These are phyloP conservation scores for Blastobotrys parvus DNA, from an alignment of 805 yeast genomes.

Conservation along the genomic window DNA sequence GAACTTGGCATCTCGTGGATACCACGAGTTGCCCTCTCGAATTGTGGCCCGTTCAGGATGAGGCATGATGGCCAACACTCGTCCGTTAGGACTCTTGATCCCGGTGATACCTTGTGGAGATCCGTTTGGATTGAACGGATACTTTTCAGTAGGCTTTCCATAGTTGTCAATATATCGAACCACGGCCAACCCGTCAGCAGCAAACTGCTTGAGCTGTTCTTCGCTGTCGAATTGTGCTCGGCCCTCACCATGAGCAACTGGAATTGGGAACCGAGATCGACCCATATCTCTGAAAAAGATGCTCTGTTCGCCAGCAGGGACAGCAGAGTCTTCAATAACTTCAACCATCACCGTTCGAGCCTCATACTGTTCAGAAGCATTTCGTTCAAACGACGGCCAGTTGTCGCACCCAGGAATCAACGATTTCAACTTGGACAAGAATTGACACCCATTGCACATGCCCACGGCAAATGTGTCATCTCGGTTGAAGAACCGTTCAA, in stretches of 20 bases:
- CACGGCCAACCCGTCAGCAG: slow-evolving; percentile 42
- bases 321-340: slow-evolving; percentile 44
- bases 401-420: slow-evolving; percentile 87
- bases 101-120: slow-evolving; percentile 92
- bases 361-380: slow-evolving; percentile 89
- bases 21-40: slow-evolving; percentile 84
- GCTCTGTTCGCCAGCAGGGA: slow-evolving; percentile 25
- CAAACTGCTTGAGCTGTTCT: slow-evolving; percentile 41
- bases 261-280: slow-evolving; percentile 91
- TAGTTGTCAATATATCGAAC: slow-evolving; percentile 86
- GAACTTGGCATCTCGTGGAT: slow-evolving; percentile 67
- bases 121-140: slow-evolving; percentile 95
- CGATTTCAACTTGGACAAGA: slow-evolving; percentile 75
- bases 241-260: slow-evolving; percentile 99
- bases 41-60: slow-evolving; percentile 95
- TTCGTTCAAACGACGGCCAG: slow-evolving; percentile 96
- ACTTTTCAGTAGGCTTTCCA: slow-evolving; percentile 71
- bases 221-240: slow-evolving; percentile 60
- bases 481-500: slow-evolving; percentile 75
- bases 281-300: slow-evolving; percentile 84
- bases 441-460: slow-evolving; percentile 98
- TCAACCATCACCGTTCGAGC: slow-evolving; percentile 91
- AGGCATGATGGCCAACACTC: slow-evolving; percentile 98
- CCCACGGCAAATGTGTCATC: slow-evolving; percentile 93
- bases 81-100: slow-evolving; percentile 79